These are phyloP conservation scores for Cladosporium cucumerinum DNA, from an alignment of 2,329 filamentous ascomycete genomes.

Conservation along the genomic window DNA sequence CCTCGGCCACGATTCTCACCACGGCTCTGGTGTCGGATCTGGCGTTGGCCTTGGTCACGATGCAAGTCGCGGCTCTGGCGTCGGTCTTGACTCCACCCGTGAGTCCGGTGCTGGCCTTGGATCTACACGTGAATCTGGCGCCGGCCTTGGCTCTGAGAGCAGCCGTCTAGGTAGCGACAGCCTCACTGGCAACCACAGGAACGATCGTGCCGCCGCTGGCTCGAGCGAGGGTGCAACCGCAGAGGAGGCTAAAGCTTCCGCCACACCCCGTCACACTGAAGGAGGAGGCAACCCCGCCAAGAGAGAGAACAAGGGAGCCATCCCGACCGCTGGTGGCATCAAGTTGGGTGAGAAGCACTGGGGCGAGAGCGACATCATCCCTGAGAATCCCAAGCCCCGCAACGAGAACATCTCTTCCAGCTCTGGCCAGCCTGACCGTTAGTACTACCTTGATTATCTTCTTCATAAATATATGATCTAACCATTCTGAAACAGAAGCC, in stretches of 20 bases:
- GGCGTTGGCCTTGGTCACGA: background rate
- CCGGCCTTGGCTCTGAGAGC: constrained; percentile 1
- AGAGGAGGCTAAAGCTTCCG: background rate
- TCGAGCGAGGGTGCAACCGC: background rate
- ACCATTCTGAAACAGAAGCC: background rate
- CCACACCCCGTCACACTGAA: background rate
- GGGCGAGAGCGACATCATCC: constrained; percentile 35
- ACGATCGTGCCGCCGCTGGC: background rate
- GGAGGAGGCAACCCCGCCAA: background rate
- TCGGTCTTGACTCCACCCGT: background rate
- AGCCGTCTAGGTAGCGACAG: background rate
- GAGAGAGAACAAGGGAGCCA: constrained; percentile 29
- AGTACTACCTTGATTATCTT: constrained; percentile 16
- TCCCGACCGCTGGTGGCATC: constrained; percentile 34
- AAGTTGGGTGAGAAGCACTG: constrained; percentile 33
- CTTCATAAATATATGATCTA: background rate
- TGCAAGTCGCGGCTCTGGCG: background rate
- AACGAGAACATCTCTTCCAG: constrained; percentile 22
- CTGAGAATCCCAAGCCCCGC: constrained; percentile 26
- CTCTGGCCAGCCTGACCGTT: constrained; percentile 29
- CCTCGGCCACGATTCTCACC: background rate
- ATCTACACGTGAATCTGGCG: background rate
- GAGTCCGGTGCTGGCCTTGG: background rate
- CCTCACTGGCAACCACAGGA: background rate
- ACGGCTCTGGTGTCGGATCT: constrained; percentile 4